phyloP scores from a whole-genome alignment of 2,329 filamentous ascomycete genomes.

The Chalaropsis thielavioides region DNA sequence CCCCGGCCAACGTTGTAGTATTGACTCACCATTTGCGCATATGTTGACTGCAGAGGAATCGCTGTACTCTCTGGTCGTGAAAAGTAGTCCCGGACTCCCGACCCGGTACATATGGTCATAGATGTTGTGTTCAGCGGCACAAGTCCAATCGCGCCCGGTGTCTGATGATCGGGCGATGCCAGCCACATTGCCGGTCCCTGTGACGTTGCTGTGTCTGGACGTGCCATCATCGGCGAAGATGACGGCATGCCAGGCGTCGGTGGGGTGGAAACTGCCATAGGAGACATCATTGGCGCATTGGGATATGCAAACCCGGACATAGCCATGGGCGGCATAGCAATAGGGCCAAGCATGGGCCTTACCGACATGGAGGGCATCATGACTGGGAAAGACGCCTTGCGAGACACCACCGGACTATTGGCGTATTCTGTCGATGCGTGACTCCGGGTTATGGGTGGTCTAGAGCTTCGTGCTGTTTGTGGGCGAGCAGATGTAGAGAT shows the following conservation, averaged over 20 bases:
- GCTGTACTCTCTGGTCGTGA: neutral
- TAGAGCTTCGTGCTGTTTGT: neutral
- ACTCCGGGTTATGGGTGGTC: neutral
- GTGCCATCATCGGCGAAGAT: neutral
- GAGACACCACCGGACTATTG: neutral
- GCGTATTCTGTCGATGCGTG: neutral
- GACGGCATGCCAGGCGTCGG: neutral
- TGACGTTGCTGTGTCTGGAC: neutral
- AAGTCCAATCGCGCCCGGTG: neutral
- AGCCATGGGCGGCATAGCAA: neutral
- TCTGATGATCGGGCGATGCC: neutral
- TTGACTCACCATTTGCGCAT: neutral
- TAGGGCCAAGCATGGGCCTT: neutral
- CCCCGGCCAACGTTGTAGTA: neutral
- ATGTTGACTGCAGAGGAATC: neutral
- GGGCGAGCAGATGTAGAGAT: neutral
- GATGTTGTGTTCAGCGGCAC: neutral
- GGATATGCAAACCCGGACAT: neutral
- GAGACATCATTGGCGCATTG: neutral
- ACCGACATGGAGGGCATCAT: neutral
- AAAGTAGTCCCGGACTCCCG: neutral
- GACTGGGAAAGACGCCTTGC: neutral
- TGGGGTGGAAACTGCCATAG: neutral
- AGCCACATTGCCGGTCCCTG: slow-evolving; percentile 2
- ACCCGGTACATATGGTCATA: neutral